Base-by-base conservation (phyloP, 2,329 filamentous ascomycete species). In the Hypoxylon sp. region DNA sequence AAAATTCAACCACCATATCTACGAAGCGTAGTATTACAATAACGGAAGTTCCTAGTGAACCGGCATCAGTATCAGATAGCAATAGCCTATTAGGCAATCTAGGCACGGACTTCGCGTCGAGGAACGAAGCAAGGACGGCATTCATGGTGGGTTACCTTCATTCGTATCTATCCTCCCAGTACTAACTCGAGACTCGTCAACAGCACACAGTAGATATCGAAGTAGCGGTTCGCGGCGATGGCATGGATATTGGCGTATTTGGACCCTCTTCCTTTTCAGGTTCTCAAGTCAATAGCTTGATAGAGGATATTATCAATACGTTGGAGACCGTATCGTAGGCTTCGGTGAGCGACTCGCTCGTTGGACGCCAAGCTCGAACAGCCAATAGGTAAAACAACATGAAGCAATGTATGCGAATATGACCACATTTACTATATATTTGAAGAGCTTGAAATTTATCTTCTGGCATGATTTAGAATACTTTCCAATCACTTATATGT, bases 121-220 rank as follows among this genome's bases (percentile, higher is more conserved):
- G 42, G 2, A 74, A 76, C 17, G 47, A 42, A 33, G 72, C 71
- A n/a, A 74, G 67, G 60, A 39, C 70, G 1, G 67, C 53, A 1
- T 76, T 68, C 50, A 46, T 62, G 31, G 74, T 76, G 52, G 73
- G 73, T 71, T 31, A 0, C 22, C 13, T 19, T 33, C 6, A 17
- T 26, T 47, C 31, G 39, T 31, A n/a, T 17, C 29, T 8, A 35
- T 19, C 3, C 13, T 29, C 17, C 17, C 17, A 39, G n/a, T 31
- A 26, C 63, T 72, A 63, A 72, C 33, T 26, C 3, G 13, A 14
- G 2, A 22, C 11, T 35, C 22, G 22, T 37, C 46, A 31, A 46
- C 51, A 79, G 76, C 72, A 77, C 39, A 72, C 70, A 5, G 26
- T 79, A 14, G 77, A 79, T 50, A 57, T 79, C 33, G 77, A 79